Base-by-base conservation (phyloP, 495 filamentous ascomycete genomes). In the Hypoxylon subgilvum region DNA sequence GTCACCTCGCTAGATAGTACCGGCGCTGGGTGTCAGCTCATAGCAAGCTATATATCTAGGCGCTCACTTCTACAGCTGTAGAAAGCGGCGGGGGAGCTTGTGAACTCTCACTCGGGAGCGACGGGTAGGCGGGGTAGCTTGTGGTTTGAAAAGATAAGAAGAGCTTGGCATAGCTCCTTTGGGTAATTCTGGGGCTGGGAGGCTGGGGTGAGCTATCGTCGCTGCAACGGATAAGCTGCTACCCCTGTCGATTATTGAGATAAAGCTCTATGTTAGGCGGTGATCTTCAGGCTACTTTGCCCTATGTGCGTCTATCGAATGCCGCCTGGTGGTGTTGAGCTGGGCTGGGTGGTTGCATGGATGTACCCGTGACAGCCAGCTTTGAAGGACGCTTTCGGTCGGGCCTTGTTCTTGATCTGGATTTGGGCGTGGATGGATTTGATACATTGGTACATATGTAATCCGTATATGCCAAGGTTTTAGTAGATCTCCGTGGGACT, bases 111-210 rank as follows among this genome's bases (percentile, higher is more conserved):
- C 41, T 27, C 40, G 12, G 38, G 31, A 27, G 25, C 17, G 43
- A n/a, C n/a, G n/a, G n/a, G n/a, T n/a, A n/a, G n/a, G 54, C 61
- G 61, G 53, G 61, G 53, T 50, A 58, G 49, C 48, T 56, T 22
- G 40, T 58, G 61, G 58, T 64, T 58, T 58, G 59, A 52, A 23
- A 19, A 52, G 45, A 31, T 22, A 47, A 35, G 42, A 28, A 31
- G 49, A 49, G 43, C 60, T 63, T 57, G 53, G 61, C 61, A 46
- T 28, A 51, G 44, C 49, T 58, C 44, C 44, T 58, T 58, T 63
- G 13, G 50, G 50, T 18, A 18, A 22, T 23, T 31, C 18, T 52
- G 39, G 43, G 48, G 52, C 40, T 62, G 53, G 42, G 21, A 18
- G 34, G 59, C 46, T 48, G 31, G 58, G 51, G 35, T 62, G 47